Base-by-base conservation (phyloP, 768 basidiomycete genomes). In the Leccinum subgranulosum region DNA sequence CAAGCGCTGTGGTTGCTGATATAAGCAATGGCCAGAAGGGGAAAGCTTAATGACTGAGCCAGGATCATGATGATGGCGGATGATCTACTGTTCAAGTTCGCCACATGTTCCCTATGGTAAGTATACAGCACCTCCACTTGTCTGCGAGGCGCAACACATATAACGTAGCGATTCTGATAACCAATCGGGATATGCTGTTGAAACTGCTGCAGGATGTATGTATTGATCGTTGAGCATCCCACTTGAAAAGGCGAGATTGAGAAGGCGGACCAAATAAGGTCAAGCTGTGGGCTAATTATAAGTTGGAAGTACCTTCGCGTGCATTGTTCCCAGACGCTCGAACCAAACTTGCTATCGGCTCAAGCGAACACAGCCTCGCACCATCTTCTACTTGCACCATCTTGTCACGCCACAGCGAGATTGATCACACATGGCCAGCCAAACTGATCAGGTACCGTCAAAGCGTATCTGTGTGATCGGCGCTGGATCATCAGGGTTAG, bases 401-500 rank as follows among this genome's bases (percentile, higher is more conserved):
- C 52, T 34, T 29, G n/a, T 39, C 21, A n/a, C 19, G n/a, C 27
- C 48, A 25, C 54, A 29, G 7, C 25, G n/a, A 51, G 47, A 15
- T 48, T 10, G 23, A 39, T 27, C 23, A 17, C 5, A 14, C 27
- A 63, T 60, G 67, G 19, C 17, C 36, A 36, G 7, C 25, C 61
- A 51, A 31, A 31, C 10, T 47, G n/a, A 51, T 60, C 54, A 34
- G 9, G 23, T n/a, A 14, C 50, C 54, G n/a, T 60, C 60, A 25
- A 76, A 75, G 53, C 72, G 72, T 15, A 87, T 92, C 55, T 84
- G 86, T 56, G 76, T 93, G 49, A 81, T 93, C 43, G 92, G 92
- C 4, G 88, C 81, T 17, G 92, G 92, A 12, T 78, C 90, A n/a
- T 78, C 79, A 17, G 92, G 92, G 7, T 78, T 94, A 0, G 87